These are phyloP conservation scores for Leucoagaricus sp. DNA, from an alignment of 1,284 basidiomycete genomes.

Conservation along the genomic window DNA sequence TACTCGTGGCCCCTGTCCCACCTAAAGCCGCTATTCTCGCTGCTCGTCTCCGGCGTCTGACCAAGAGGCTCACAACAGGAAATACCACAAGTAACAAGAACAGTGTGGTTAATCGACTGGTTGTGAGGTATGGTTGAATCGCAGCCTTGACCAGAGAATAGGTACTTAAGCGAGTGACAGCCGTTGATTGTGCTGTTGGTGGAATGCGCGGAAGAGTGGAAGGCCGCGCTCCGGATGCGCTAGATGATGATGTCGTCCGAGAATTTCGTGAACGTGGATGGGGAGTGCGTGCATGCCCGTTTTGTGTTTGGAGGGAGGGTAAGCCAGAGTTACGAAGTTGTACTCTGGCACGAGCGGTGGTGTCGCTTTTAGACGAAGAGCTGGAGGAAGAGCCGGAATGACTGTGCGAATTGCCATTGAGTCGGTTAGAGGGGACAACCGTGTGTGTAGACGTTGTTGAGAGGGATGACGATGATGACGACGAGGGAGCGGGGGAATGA, in stretches of 20 bases:
- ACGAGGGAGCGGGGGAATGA: constrained; percentile 50
- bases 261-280: constrained; percentile 20
- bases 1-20: constrained; percentile 25
- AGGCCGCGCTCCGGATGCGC: constrained; percentile 25
- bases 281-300: constrained; percentile 6
- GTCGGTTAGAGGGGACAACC: constrained; percentile 43
- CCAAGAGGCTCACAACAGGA: constrained; percentile 58
- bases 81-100: constrained; percentile 60
- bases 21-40: background rate
- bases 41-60: constrained; percentile 42
- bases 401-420: background rate
- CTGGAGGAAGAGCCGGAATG: constrained; percentile 21
- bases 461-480: constrained; percentile 55
- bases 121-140: constrained; percentile 47
- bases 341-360: constrained; percentile 30
- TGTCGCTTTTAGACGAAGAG: constrained; percentile 34
- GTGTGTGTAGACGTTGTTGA: constrained; percentile 62
- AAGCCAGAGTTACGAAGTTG: constrained; percentile 5
- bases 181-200: constrained; percentile 29
- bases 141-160: constrained; percentile 48
- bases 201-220: constrained; percentile 24
- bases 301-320: constrained; percentile 3
- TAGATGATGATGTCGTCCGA: constrained; percentile 26
- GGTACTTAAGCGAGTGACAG: constrained; percentile 43
- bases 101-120: constrained; percentile 48